Evolutionary conservation across 768 basidiomycete species (phyloP).

Genomic region (Trichaptum fuscoviolaceum): DNA sequence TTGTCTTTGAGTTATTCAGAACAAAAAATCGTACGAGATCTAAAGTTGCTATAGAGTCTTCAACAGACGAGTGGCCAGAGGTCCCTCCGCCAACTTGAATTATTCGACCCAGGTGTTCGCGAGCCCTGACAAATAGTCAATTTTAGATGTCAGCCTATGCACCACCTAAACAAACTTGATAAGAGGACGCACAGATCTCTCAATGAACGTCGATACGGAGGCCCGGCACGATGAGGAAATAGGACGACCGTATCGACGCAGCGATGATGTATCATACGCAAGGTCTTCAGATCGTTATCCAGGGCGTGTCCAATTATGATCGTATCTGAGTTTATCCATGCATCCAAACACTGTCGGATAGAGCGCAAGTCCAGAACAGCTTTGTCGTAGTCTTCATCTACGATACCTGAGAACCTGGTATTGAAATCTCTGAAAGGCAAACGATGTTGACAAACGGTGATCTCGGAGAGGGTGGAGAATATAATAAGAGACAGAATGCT

Average conservation of each 20-base stretch:
- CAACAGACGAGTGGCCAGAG: conserved; percentile 83
- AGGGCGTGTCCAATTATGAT: conserved; percentile 88
- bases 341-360: conserved; percentile 62
- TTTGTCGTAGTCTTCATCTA: conserved; percentile 43
- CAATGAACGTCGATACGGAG: conserved; percentile 71
- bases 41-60: conserved; percentile 85
- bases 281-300: conserved; percentile 90
- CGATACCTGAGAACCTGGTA: conserved; percentile 86
- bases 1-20: conserved; percentile 46
- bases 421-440: conserved; percentile 68
- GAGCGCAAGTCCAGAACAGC: conserved; percentile 65
- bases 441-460: conserved; percentile 3
- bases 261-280: conserved; percentile 79
- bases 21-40: conserved; percentile 85
- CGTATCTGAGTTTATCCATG: conserved; percentile 71
- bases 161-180: not conserved
- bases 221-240: conserved; percentile 80
- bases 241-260: conserved; percentile 86
- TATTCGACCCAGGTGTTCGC: conserved; percentile 70
- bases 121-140: conserved; percentile 45
- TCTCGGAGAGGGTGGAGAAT: not conserved
- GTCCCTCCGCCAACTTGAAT: conserved; percentile 79
- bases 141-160: not conserved
- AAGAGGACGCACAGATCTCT: conserved; percentile 62
- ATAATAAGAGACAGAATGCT: conserved; percentile 6